Percentiles rank a stretch among this genome's conserved stretches.
Evolutionary conservation across 1,139 yeast species (phyloP).

Genomic region (Kodamaea alishanica): DNA sequence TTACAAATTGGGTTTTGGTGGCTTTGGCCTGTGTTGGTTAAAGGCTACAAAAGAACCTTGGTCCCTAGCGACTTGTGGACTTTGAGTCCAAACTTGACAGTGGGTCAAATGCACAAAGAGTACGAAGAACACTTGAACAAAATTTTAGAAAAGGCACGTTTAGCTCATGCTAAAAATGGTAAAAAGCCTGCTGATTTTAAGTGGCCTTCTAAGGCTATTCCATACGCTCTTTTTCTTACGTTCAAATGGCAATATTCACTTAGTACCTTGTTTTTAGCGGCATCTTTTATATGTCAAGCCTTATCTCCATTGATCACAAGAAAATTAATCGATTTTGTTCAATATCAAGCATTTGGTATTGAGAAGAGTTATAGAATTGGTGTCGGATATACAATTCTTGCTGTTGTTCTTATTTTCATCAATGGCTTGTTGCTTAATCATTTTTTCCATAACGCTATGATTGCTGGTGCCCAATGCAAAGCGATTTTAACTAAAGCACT

Average conservation of each 20-base stretch:
- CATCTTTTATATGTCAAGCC: conserved; percentile 38
- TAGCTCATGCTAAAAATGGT: conserved; percentile 23
- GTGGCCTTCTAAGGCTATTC: conserved; percentile 39
- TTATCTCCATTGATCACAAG: conserved; percentile 42
- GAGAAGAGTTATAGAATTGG: conserved; percentile 35
- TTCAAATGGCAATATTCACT: conserved; percentile 36
- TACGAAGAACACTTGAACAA: conserved; percentile 26
- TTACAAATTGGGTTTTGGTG: conserved; percentile 36
- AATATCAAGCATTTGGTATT: conserved; percentile 33
- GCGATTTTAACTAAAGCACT: conserved; percentile 40
- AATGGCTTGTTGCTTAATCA: conserved; percentile 45
- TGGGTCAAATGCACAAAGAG: conserved; percentile 34
- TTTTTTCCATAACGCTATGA: conserved; percentile 43
- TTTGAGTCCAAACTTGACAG: conserved; percentile 36
- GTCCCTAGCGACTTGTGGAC: conserved; percentile 39
- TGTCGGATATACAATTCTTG: conserved; percentile 40
- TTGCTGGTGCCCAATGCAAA: conserved; percentile 46
- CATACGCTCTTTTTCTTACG: conserved; percentile 36
- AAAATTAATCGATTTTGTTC: conserved; percentile 40
- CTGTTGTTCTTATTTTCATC: conserved; percentile 36
- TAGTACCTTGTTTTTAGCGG: conserved; percentile 33
- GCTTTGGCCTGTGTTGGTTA: conserved; percentile 39
- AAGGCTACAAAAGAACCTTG: conserved; percentile 44
- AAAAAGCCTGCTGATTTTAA: conserved; percentile 23
- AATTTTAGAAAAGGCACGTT: conserved; percentile 21